A percentile compares a stretch with the other conserved stretches of the same genome.
Conservation (phyloP, 306 rosid species). For the Urtica urens region DNA sequence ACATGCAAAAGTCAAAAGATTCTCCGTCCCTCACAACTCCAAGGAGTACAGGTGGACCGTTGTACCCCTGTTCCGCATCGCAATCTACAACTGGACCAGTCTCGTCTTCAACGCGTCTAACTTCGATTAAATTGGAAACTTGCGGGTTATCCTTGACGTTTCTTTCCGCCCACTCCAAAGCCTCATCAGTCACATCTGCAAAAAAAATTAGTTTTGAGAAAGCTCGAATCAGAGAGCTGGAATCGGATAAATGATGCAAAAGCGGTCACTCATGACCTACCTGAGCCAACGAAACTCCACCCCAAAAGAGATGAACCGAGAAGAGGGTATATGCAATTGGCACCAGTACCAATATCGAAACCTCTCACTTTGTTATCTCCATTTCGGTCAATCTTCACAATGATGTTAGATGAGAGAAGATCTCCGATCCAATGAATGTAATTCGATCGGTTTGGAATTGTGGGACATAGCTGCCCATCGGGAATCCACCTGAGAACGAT, state of each 20-base stretch:
- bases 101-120: constrained; percentile 50
- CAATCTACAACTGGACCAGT: constrained; percentile 12
- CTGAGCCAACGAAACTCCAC: constrained; percentile 89
- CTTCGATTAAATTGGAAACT: constrained; percentile 56
- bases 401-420: constrained; percentile 55
- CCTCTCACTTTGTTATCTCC: constrained; percentile 49
- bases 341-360: constrained; percentile 92
- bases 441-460: constrained; percentile 83
- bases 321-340: constrained; percentile 90
- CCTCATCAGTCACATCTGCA: constrained; percentile 75
- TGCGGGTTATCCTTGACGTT: constrained; percentile 59
- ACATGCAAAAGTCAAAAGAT: constrained; percentile 90
- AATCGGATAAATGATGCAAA: no score
- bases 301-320: constrained; percentile 79
- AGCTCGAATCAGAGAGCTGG: neutral
- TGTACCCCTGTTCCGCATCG: constrained; percentile 24
- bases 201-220: constrained; percentile 1
- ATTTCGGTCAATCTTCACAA: constrained; percentile 22
- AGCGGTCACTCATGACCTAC: constrained; percentile 18
- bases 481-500: constrained; percentile 76
- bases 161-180: constrained; percentile 72
- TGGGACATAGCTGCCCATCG: constrained; percentile 87
- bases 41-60: constrained; percentile 65
- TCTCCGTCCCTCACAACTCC: constrained; percentile 68
- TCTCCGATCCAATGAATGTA: constrained; percentile 86